Evolutionary conservation across 495 filamentous ascomycete species (phyloP).

Genomic region (Penicillium coprophilum): DNA sequence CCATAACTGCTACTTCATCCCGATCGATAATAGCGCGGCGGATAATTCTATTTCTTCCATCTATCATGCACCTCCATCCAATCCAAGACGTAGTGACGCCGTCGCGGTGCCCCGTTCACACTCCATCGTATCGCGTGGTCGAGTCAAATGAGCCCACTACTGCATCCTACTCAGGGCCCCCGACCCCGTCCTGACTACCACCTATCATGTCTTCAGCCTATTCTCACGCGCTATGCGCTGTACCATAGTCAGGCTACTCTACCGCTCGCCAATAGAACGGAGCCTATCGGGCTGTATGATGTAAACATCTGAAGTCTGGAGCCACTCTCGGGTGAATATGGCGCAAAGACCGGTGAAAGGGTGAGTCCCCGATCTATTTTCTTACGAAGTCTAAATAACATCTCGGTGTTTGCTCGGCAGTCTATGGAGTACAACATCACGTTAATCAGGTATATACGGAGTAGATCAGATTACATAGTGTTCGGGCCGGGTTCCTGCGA

Average conservation of each 20-base stretch:
- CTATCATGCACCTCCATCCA: constrained; percentile 4
- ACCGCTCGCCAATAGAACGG: constrained; percentile 22
- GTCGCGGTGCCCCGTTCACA: constrained; percentile 14
- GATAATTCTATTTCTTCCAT: not conserved
- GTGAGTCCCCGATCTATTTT: constrained; percentile 22
- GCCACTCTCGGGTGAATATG: not conserved
- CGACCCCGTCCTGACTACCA: constrained; percentile 8
- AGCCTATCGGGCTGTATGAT: constrained; percentile 1
- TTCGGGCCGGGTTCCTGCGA: constrained; percentile 18
- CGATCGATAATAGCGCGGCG: not conserved
- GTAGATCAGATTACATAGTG: constrained; percentile 5
- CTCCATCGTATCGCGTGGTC: constrained; percentile 26
- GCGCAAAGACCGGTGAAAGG: not conserved
- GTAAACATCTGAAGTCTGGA: not conserved
- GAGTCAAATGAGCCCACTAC: constrained; percentile 25
- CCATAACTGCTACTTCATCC: not conserved
- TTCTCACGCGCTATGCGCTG: constrained; percentile 31
- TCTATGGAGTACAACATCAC: not conserved
- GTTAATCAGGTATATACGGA: constrained; percentile 2
- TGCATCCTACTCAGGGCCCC: constrained; percentile 12
- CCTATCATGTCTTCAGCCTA: constrained; percentile 1
- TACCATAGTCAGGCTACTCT: constrained; percentile 11
- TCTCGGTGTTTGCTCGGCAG: constrained; percentile 5
- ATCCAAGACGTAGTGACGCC: not conserved
- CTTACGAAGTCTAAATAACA: constrained; percentile 9